Conservation (phyloP, 495 filamentous ascomycete genomes). For the Talaromyces wortmannii region DNA sequence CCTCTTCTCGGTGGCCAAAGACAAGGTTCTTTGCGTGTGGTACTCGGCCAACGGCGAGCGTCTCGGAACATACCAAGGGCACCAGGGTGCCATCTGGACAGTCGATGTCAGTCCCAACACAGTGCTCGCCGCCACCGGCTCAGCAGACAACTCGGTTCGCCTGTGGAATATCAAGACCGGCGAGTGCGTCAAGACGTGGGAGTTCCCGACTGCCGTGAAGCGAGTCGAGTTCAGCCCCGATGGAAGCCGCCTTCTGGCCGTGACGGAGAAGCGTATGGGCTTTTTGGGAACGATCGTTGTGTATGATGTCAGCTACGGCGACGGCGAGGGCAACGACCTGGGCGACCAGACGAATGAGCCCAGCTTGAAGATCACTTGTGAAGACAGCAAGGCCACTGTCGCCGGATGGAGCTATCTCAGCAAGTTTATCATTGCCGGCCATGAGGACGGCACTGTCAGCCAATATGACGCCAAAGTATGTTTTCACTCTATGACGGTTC, state of each 20-base stretch:
- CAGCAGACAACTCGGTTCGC: slow-evolving; percentile 95
- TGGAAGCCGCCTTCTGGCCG: slow-evolving; percentile 77
- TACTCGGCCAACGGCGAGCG: slow-evolving; percentile 91
- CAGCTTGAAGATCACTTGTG: slow-evolving; percentile 75
- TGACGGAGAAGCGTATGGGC: slow-evolving; percentile 97
- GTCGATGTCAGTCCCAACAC: slow-evolving; percentile 95
- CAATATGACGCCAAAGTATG: slow-evolving; percentile 90
- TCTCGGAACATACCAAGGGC: slow-evolving; percentile 90
- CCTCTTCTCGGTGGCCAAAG: slow-evolving; percentile 94
- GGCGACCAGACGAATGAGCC: slow-evolving; percentile 73
- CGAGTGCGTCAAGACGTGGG: slow-evolving; percentile 90
- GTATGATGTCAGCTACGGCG: slow-evolving; percentile 74
- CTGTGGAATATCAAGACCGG: slow-evolving; percentile 96
- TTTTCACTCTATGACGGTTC: background rate
- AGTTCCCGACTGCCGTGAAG: slow-evolving; percentile 93
- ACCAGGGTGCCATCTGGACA: slow-evolving; percentile 97
- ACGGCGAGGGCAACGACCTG: slow-evolving; percentile 47
- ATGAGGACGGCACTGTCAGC: slow-evolving; percentile 90
- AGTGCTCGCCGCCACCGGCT: slow-evolving; percentile 86
- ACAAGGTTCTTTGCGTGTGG: slow-evolving; percentile 94
- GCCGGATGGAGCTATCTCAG: slow-evolving; percentile 89
- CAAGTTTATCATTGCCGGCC: slow-evolving; percentile 93
- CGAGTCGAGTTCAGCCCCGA: slow-evolving; percentile 93
- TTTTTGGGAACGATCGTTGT: slow-evolving; percentile 89
- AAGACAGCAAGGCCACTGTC: slow-evolving; percentile 93